A percentile compares a stretch with the other conserved stretches of the same genome.
Conservation (phyloP, 1,284 basidiomycete genomes). For the Salmacisia buchloeana region DNA sequence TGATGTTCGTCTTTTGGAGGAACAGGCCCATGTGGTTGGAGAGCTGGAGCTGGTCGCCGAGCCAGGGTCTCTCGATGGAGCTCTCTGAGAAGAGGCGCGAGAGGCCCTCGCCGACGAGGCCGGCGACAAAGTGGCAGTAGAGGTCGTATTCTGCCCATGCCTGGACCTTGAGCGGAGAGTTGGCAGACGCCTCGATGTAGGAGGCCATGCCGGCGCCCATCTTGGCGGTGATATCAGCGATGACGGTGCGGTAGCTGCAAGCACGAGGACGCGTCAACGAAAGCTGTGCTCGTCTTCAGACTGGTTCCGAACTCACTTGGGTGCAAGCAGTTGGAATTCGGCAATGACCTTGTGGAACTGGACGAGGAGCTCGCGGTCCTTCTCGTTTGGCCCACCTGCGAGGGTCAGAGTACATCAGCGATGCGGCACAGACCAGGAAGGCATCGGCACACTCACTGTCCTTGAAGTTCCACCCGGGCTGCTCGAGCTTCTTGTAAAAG, state of each 20-base stretch:
- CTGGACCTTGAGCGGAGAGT: conserved; percentile 23
- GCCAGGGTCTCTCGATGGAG: conserved; percentile 71
- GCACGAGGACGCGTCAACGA: neutral
- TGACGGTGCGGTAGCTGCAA: conserved; percentile 67
- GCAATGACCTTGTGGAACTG: conserved; percentile 79
- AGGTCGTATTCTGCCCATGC: conserved; percentile 74
- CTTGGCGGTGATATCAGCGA: conserved; percentile 62
- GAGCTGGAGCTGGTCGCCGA: conserved; percentile 76
- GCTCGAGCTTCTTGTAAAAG: conserved; percentile 75
- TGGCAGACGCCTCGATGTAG: conserved; percentile 55
- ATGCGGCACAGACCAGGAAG: neutral
- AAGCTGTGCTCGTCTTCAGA: too few relatives aligned
- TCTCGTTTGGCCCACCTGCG: conserved; percentile 71
- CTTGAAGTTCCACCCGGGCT: conserved; percentile 81
- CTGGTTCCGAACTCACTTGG: conserved; percentile 21
- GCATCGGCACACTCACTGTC: conserved; percentile 54
- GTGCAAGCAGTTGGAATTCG: conserved; percentile 62
- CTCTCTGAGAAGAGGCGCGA: conserved; percentile 84
- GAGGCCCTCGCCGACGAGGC: conserved; percentile 92
- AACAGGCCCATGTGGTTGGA: conserved; percentile 94
- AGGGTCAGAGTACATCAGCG: neutral
- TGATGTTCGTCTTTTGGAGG: conserved; percentile 97
- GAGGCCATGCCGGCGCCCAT: conserved; percentile 96
- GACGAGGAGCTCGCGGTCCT: conserved; percentile 78
- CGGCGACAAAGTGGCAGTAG: conserved; percentile 98